These are phyloP conservation scores for Eimeria brunetti DNA, from an alignment of 169 alveolate genomes.

Conservation along the genomic window DNA sequence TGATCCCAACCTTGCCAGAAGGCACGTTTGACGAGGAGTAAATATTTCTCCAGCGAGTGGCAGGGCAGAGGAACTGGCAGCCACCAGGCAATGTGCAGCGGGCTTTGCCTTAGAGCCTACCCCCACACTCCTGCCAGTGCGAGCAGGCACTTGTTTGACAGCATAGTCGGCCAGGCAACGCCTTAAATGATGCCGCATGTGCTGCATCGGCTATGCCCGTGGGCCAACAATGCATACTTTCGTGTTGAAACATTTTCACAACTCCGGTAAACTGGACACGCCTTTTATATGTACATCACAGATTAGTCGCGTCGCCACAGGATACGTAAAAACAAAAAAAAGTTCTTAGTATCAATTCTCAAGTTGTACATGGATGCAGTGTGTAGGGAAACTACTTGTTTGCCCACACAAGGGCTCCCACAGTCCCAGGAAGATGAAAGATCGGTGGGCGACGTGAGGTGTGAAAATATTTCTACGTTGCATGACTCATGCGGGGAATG, in stretches of 20 bases:
- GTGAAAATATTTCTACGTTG: background rate
- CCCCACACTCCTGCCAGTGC: background rate
- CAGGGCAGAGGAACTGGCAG: background rate
- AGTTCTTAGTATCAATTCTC: background rate
- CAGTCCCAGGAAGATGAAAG: background rate
- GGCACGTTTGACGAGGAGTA: slow-evolving; percentile 69
- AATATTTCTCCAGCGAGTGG: background rate
- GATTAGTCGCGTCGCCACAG: background rate
- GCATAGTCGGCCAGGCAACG: background rate
- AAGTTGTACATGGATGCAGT: background rate
- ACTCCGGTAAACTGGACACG: background rate
- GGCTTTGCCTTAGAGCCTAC: background rate
- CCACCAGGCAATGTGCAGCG: background rate
- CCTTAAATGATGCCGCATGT: background rate
- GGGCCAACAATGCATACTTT: background rate
- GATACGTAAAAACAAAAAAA: background rate
- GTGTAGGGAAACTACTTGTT: background rate
- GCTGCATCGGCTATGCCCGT: background rate
- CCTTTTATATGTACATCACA: background rate
- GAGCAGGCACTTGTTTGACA: background rate
- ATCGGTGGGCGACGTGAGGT: background rate
- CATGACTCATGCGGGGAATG: background rate
- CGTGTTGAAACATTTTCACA: background rate
- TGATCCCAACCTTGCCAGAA: slow-evolving; percentile 53
- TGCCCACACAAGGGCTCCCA: background rate